phyloP scores from a whole-genome alignment of 495 filamentous ascomycete species.

The Penicillium maclennaniae region DNA sequence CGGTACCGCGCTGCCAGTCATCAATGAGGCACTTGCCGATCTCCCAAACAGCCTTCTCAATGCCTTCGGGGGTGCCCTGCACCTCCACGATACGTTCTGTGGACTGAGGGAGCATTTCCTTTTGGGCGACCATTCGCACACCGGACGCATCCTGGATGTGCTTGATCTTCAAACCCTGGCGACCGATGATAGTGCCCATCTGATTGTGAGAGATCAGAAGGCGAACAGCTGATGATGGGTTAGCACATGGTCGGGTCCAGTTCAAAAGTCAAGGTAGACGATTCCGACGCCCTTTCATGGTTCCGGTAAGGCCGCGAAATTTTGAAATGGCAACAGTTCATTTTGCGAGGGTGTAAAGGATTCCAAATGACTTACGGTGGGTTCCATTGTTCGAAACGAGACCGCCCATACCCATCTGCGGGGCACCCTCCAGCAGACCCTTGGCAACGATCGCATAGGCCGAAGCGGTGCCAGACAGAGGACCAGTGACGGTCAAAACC shows the following conservation, averaged over 20 bases:
- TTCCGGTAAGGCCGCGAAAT: background rate
- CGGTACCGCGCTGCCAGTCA: conserved; percentile 93
- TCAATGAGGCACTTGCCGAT: conserved; percentile 98
- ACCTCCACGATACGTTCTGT: conserved; percentile 99
- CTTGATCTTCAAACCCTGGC: conserved; percentile 96
- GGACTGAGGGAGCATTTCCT: conserved; percentile 98
- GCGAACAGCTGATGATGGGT: conserved; percentile 70
- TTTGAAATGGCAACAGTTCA: background rate
- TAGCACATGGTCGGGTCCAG: conserved; percentile 16
- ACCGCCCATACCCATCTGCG: conserved; percentile 91
- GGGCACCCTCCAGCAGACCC: conserved; percentile 86
- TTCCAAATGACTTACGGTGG: conserved; percentile 68
- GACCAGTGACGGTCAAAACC: conserved; percentile 89
- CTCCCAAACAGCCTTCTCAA: conserved; percentile 95
- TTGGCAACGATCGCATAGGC: conserved; percentile 93
- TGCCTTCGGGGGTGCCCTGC: conserved; percentile 85
- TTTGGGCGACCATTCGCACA: conserved; percentile 97
- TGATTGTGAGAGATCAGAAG: conserved; percentile 98
- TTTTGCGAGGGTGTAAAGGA: background rate
- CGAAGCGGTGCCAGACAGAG: conserved; percentile 77
- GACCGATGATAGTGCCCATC: conserved; percentile 98
- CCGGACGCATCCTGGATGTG: conserved; percentile 96
- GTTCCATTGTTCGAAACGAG: conserved; percentile 79
- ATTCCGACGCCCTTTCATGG: background rate
- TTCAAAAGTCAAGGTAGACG: background rate